Evolutionary conservation across 1,139 yeast species (phyloP).

Genomic region (Spathaspora sp.): DNA sequence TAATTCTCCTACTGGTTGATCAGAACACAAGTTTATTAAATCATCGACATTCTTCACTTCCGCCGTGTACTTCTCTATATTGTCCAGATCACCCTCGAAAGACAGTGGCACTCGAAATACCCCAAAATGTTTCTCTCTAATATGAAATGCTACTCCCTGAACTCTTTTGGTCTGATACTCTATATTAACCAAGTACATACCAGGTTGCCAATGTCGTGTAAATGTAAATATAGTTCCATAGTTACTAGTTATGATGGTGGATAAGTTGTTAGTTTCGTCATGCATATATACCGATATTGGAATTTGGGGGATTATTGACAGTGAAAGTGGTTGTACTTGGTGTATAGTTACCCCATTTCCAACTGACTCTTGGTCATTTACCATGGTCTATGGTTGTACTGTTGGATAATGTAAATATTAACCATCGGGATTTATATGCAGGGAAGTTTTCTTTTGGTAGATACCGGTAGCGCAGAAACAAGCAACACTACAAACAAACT

Average conservation of each 20-base stretch:
- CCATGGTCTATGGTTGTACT: constrained; percentile 10
- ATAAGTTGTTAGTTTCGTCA: not conserved
- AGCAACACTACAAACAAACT: not conserved
- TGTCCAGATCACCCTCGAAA: not conserved
- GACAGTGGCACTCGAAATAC: constrained; percentile 15
- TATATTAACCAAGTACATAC: not conserved
- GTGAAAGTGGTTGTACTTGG: not conserved
- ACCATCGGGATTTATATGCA: constrained; percentile 11
- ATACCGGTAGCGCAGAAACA: too few relatives aligned
- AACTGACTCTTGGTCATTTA: not conserved
- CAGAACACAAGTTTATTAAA: not conserved
- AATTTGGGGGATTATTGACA: not conserved
- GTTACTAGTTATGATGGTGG: not conserved
- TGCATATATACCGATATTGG: not conserved
- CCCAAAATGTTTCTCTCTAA: constrained; percentile 16
- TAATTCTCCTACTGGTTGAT: not conserved
- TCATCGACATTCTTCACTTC: not conserved
- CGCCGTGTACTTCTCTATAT: not conserved
- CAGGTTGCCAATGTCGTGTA: not conserved
- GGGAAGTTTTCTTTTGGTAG: not conserved
- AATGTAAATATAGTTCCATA: not conserved
- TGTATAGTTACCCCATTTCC: not conserved
- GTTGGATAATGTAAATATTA: constrained; percentile 30
- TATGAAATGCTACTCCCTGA: constrained; percentile 14
- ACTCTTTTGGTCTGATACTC: not conserved